These are phyloP conservation scores for Sugiyamaella castrensis DNA, from an alignment of 1,139 yeast species.

Conservation along the genomic window DNA sequence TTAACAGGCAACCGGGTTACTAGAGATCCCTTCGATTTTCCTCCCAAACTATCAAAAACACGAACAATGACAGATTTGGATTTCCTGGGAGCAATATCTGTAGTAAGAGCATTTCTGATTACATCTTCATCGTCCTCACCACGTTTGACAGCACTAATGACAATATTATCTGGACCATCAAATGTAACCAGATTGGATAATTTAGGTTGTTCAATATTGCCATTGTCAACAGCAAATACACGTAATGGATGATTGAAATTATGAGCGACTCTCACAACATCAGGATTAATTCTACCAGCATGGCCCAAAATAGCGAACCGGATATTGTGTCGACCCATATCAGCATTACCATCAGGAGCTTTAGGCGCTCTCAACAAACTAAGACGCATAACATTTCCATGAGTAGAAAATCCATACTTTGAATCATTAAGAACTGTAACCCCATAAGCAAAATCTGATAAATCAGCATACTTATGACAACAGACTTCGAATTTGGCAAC, in stretches of 20 bases:
- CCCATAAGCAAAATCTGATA: conserved; percentile 81
- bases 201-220: conserved; percentile 32
- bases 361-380: conserved; percentile 82
- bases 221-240: conserved; percentile 36
- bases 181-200: conserved; percentile 28
- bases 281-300: conserved; percentile 55
- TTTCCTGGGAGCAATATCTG: conserved; percentile 43
- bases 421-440: conserved; percentile 78
- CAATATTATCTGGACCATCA: conserved; percentile 54
- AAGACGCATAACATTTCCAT: conserved; percentile 82
- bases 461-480: conserved; percentile 89
- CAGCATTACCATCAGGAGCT: conserved; percentile 89
- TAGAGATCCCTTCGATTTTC: conserved; percentile 55
- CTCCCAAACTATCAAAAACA: conserved; percentile 84
- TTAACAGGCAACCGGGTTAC: conserved; percentile 36
- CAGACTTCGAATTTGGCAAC: conserved; percentile 95
- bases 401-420: conserved; percentile 92
- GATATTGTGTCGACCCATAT: conserved; percentile 84
- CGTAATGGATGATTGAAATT: conserved; percentile 66
- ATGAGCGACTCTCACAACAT: conserved; percentile 71
- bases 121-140: conserved; percentile 75
- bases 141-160: conserved; percentile 76
- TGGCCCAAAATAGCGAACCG: conserved; percentile 86
- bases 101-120: conserved; percentile 33
- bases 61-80: conserved; percentile 53